Percentiles rank a stretch among this genome's conserved stretches.
These are phyloP conservation scores for Arthrobotrys sphaeroides DNA, from an alignment of 2,329 filamentous ascomycete genomes.

Conservation along the genomic window DNA sequence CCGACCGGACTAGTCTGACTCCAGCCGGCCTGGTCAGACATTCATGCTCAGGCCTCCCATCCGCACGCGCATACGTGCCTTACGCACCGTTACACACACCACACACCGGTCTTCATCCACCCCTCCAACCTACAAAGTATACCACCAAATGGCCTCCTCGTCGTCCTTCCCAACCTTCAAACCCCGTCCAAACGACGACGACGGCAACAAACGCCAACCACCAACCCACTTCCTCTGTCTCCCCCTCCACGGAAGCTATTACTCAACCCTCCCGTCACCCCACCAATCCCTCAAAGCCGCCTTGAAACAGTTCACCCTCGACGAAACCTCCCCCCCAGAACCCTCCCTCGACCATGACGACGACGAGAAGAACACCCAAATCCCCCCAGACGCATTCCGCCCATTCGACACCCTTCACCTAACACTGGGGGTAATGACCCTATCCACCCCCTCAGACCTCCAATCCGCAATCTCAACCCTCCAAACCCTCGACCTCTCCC, in stretches of 20 bases:
- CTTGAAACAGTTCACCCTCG: constrained; percentile 70
- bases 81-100: neutral
- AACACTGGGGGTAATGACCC: constrained; percentile 81
- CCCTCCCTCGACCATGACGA: constrained; percentile 58
- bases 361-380: constrained; percentile 60
- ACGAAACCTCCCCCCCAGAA: constrained; percentile 63
- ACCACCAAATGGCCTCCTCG: constrained; percentile 7
- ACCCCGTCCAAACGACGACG: neutral
- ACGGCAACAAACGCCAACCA: constrained; percentile 59
- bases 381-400: constrained; percentile 75
- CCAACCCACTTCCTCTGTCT: constrained; percentile 81
- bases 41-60: neutral
- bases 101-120: no score
- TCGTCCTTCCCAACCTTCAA: constrained; percentile 1
- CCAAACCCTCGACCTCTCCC: constrained; percentile 16
- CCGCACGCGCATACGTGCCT: neutral
- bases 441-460: neutral
- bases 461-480: constrained; percentile 17
- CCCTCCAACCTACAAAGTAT: no score
- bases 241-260: constrained; percentile 70
- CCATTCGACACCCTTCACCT: constrained; percentile 84
- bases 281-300: constrained; percentile 59
- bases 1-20: no score
- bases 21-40: no score
- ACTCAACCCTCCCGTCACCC: constrained; percentile 68